Base-by-base conservation (phyloP, 306 rosid species). In the Biancaea sappan region DNA sequence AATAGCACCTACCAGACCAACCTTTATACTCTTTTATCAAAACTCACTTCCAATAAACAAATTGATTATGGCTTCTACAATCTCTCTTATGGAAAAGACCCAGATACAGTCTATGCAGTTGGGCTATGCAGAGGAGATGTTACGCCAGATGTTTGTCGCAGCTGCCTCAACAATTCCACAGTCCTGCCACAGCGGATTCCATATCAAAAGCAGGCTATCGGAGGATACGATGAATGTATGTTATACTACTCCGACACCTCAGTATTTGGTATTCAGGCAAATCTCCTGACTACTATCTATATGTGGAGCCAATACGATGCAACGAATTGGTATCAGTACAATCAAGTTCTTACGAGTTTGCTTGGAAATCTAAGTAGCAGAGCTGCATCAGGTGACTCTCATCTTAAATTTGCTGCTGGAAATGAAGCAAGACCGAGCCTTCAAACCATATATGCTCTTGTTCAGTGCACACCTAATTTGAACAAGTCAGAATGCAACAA, bases 381-480 rank as follows among this genome's bases (percentile, higher is more conserved):
- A 53, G 82, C 74, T 13, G 64, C 69, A 13, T 35, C 70, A 7
- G 53, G 62, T 66, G 73, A 53, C 16, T 41, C 81, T 14, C 2
- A 3, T 13, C 65, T 1, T 21, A 80, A 69, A 56, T 84, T 31
- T 72, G 79, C 81, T 2, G 56, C 31, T 15, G 76, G 59, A 0
- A 57, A 66, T 9, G 77, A 66, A 18, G 2, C 57, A 2, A 57
- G 2, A 7, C 74, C 44, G 0, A 43, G 29, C 35, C 21, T 44
- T 47, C 9, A 69, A 62, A 47, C 63, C 2, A 8, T 78, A 26
- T 81, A 71, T 40, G 87, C 69, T 28, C 52, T 44, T 31, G 78
- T 44, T 25, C 90, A 86, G 76, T 83, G 90, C 73, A 22, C 57
- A 0, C 87, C 82, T 14, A 82, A 86, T 50, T 51, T 86, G 35